Evolutionary conservation across 805 yeast genomes (phyloP), one percentile per base, ranked within the genome.

Genomic region (Debaryomyces maramus): DNA sequence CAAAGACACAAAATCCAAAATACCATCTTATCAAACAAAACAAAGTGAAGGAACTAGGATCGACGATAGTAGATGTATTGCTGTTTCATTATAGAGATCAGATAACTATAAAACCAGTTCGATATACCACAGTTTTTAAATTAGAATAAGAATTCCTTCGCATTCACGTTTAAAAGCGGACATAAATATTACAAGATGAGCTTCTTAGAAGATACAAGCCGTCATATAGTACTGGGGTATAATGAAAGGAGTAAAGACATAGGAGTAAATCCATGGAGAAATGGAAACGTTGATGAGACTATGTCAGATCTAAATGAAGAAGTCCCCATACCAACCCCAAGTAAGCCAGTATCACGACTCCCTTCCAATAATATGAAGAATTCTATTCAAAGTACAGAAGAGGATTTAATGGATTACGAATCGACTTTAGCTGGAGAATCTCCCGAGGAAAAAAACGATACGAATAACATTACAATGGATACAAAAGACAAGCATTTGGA

Each of bases 401-500:
- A 11, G 3, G 47, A 44, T 8, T 34, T 41, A 27, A 32, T 38
- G 41, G 50, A 46, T 16, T 19, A n/a, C n/a, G 43, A 39, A 26
- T 27, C 36, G 20, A 41, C 38, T 2, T 22, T 35, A 18, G 39
- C 41, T 18, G 20, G 18, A 33, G 33, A 41, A 15, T 32, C 38
- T 8, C 40, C 29, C 19, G 39, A 38, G 13, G 27, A 14, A n/a
- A 36, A 32, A 13, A 24, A 22, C 3, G 13, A 24, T 24, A 5
- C 3, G 2, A 14, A 7, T 3, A 15, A 18, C 40, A 31, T 18
- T 6, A 18, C 23, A 10, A n/a, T 16, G 40, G 32, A n/a, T 26
- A 20, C 18, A 17, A 34, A 33, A 18, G 43, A 41, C 18, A 39
- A 47, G 15, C 58, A 56, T 29, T 56, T 67, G 33, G 68, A 66